A percentile compares a stretch with the other conserved stretches of the same genome.
Conservation (phyloP, 2,329 filamentous ascomycete genomes). For the Aspergillus fijiensis region DNA sequence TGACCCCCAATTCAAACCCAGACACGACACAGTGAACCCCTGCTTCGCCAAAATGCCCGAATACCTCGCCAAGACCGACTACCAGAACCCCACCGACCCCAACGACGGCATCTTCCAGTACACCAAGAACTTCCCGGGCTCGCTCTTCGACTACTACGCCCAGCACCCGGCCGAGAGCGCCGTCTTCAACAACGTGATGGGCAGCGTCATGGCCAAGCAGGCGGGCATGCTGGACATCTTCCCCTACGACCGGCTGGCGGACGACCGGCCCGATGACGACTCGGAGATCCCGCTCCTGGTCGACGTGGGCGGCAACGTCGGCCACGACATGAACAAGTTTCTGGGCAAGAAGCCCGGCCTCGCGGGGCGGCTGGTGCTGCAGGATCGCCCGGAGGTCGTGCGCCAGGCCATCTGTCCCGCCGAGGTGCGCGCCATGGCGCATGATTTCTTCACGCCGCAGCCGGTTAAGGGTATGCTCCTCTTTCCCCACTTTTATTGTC, state of each 20-base stretch:
- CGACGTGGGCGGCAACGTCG: slow-evolving; percentile 7
- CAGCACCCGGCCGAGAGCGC: background rate
- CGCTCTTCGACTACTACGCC: slow-evolving; percentile 2
- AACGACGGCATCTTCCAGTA: slow-evolving; percentile 6
- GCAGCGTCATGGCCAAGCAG: slow-evolving; percentile 5
- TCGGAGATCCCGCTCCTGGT: background rate
- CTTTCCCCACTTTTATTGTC: background rate
- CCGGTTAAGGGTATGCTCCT: slow-evolving; percentile 1
- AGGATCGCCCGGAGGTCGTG: slow-evolving; percentile 5
- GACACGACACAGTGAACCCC: background rate
- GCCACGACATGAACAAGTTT: slow-evolving; percentile 5
- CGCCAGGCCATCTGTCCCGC: background rate
- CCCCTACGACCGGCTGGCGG: background rate
- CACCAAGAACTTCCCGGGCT: background rate
- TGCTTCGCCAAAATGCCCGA: background rate
- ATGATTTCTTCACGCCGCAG: slow-evolving; percentile 9
- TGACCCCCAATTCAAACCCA: background rate
- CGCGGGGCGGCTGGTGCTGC: background rate
- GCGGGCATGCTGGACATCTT: slow-evolving; percentile 4
- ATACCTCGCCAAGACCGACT: slow-evolving; percentile 1
- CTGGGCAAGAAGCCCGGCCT: background rate
- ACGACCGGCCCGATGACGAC: background rate
- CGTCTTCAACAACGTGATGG: slow-evolving; percentile 7
- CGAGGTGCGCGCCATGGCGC: slow-evolving; percentile 2
- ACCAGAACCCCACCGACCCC: background rate